Base-by-base conservation (phyloP, 1,284 basidiomycete genomes). In the Leccinum solheimii region DNA sequence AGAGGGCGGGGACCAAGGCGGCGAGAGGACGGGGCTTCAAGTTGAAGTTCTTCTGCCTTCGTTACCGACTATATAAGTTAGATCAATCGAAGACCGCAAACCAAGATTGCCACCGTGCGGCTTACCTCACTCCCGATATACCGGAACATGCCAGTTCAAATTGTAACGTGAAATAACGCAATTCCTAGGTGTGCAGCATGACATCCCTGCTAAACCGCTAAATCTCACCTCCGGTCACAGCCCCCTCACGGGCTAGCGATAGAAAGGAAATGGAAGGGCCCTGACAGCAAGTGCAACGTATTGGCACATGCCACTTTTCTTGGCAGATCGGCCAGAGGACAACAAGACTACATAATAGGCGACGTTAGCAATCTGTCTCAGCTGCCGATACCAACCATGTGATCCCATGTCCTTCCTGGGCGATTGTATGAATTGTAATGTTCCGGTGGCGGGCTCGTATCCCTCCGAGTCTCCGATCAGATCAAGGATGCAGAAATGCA, bases 1-100 rank as follows among this genome's bases (percentile, higher is more conserved):
- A 55, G 56, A 19, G 56, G 55, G 43, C 43, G 14, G 14, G 52
- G 48, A 48, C 8, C 45, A 48, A 54, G 26, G 53, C 9, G 38
- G 59, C 9, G 53, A 21, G 55, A 55, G n/a, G 27, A 48, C 16
- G 48, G 45, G 40, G 30, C 43, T 45, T 45, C 43, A 43, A 40
- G 48, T 13, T 7, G 0, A 36, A 32, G 27, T 30, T 30, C 19
- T 43, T 5, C 19, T 40, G 5, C 54, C 21, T 8, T 43, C 26
- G 13, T 48, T 68, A 55, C 63, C 60, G 55, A 62, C 16, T 19
- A 32, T 55, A 13, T 51, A n/a, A 27, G 2, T 5, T 26, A 21
- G 40, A 43, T n/a, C 45, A 48, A 27, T 27, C 11, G 27, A 32
- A 38, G 49, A 19, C n/a, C n/a, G 43, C 43, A 45, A 45, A 45